Base-by-base conservation (phyloP, 352 stramenopile genomes). In the Phytophthora macrochlamydospora region DNA sequence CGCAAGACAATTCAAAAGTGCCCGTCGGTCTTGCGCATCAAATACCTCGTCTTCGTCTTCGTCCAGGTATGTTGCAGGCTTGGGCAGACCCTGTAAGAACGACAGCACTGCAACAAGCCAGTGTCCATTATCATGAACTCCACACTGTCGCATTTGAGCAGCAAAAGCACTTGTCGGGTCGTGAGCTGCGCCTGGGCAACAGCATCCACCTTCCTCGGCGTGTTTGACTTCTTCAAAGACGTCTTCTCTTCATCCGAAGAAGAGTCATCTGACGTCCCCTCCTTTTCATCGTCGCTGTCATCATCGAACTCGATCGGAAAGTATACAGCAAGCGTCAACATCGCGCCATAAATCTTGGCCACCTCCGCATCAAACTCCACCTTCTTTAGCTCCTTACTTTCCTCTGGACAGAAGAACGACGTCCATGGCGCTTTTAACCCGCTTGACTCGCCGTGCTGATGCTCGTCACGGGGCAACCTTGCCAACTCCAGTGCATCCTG, bases 71-170 rank as follows among this genome's bases (percentile, higher is more conserved):
- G 54, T 73, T 48, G 49, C 51, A 30, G 80, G 81, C 56, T 81
- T 86, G 13, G 74, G 40, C 42, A 90, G 56, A 43, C 7, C 32
- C 46, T 87, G 75, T 24, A 87, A 42, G 32, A 74, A 75, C 12
- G 69, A 60, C 13, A 91, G 63, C 45, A 82, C 73, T 0, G 61
- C 61, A 14, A 89, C 51, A 45, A 89, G 73, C 78, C 78, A 91
- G 7, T 80, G 65, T 7, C 49, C 43, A 13, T 60, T 69, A n/a
- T 65, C 45, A 61, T 52, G 14, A 4, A 64, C 57, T 56, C 59
- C 53, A 38, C 67, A 60, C 52, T 76, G 58, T 14, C 69, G 78
- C 66, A 81, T 69, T 55, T 79, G 71, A 14, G 78, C 63, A 8
- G 80, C 79, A 33, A 86, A 58, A 78, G 48, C 33, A 78, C 68